A percentile compares a stretch with the other conserved stretches of the same genome.
phyloP scores from a whole-genome alignment of 805 yeast genomes.

The Maudiozyma barnettii region DNA sequence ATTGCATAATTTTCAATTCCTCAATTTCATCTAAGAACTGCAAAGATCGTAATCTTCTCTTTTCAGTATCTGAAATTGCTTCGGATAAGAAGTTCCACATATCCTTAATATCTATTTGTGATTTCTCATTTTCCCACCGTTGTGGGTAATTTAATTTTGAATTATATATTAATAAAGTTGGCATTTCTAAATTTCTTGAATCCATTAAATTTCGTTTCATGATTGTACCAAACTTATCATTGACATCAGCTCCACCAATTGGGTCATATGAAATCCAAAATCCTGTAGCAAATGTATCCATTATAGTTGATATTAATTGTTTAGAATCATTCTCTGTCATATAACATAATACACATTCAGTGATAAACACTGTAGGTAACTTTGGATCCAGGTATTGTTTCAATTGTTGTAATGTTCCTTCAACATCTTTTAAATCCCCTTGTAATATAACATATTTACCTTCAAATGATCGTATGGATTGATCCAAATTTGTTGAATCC shows the following conservation, averaged over 20 bases:
- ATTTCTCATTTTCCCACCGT: constrained; percentile 11
- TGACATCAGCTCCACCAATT: constrained; percentile 39
- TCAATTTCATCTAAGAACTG: constrained; percentile 54
- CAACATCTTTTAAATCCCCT: constrained; percentile 29
- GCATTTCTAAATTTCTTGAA: constrained; percentile 39
- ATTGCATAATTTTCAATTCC: constrained; percentile 41
- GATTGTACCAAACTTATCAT: constrained; percentile 39
- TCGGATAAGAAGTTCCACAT: constrained; percentile 30
- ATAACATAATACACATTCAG: constrained; percentile 54
- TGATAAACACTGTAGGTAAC: constrained; percentile 41
- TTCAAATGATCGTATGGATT: constrained; percentile 2
- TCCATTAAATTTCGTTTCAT: constrained; percentile 43
- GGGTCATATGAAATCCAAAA: constrained; percentile 46
- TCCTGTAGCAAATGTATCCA: constrained; percentile 16
- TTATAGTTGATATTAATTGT: constrained; percentile 31
- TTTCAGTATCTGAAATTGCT: constrained; percentile 32
- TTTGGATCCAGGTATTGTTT: constrained; percentile 6
- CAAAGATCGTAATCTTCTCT: constrained; percentile 34
- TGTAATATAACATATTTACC: constrained; percentile 24
- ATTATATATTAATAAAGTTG: constrained; percentile 32
- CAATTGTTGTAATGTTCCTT: constrained; percentile 14
- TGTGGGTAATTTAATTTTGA: constrained; percentile 26
- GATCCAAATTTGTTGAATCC: constrained; percentile 5
- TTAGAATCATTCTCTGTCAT: constrained; percentile 35
- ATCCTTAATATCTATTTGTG: constrained; percentile 7